Base-by-base conservation (phyloP, 2,329 filamentous ascomycete species). In the Penicillium sp. region DNA sequence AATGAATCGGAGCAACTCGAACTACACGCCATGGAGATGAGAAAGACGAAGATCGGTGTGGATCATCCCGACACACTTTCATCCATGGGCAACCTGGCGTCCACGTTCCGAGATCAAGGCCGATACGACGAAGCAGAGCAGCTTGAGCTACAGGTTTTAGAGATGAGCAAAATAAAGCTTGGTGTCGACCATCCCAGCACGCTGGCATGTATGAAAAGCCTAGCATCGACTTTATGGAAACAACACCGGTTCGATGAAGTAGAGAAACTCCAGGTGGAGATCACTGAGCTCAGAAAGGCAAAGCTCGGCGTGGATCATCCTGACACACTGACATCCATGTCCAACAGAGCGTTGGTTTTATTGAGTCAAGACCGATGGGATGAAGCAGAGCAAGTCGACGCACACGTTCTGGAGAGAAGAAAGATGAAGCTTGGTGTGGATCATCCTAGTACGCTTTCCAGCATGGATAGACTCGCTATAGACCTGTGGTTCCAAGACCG, bases 361-460 rank as follows among this genome's bases (percentile, higher is more conserved):
- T 8, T 7, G 16, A 40, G 16, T 4, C 38, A 40, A 21, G 40
- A 32, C 2, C 42, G 31, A 3, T 54, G 31, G 29, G 14, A 45
- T 10, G 45, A 54, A 18, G 51, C 45, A n/a, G 40, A 50, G 39
- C 16, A 21, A n/a, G 16, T 40, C 18, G 8, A 21, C 4, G 18
- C 9, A n/a, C 38, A 40, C 2, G 38, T 44, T 3, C 24, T 50
- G 14, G 48, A 50, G 27, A 29, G 13, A 24, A 4, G 16, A 4
- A 50, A 38, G 16, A 43, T 2, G 6, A 50, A 24, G 27, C 48
- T 50, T 14, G 18, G 48, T 4, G 29, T 3, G 10, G 43, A 46
- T 13, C 43, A 52, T 40, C 42, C 49, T 36, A 42, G 29, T n/a
- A 49, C 47, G n/a, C 31, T 49, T 8, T 29, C 8, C 6, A 49